Percentiles rank a stretch among this genome's conserved stretches.
Evolutionary conservation across 805 yeast species (phyloP).

Genomic region (Jamesozyma piceae): DNA sequence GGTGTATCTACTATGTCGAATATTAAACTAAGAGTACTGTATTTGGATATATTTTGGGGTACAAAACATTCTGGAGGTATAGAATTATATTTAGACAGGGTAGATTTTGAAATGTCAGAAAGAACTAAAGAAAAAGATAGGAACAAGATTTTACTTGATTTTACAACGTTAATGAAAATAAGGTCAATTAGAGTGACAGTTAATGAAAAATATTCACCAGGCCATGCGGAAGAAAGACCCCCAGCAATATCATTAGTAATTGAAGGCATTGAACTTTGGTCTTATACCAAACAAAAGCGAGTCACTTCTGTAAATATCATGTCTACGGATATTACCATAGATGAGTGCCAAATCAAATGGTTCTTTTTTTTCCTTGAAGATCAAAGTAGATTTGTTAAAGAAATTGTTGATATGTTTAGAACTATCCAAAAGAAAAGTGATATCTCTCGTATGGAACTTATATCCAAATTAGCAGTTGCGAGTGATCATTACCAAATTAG

Average conservation of each 20-base stretch:
- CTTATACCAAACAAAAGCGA: slow-evolving; percentile 12
- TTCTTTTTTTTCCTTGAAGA: slow-evolving; percentile 15
- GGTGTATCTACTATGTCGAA: slow-evolving; percentile 10
- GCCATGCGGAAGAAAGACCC: slow-evolving; percentile 13
- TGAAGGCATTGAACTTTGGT: slow-evolving; percentile 27
- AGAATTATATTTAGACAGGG: slow-evolving; percentile 14
- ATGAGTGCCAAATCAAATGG: slow-evolving; percentile 33
- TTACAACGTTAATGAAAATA: slow-evolving; percentile 11
- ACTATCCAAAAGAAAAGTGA: slow-evolving; percentile 7
- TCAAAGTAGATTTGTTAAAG: slow-evolving; percentile 5
- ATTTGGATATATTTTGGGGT: slow-evolving; percentile 20
- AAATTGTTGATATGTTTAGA: slow-evolving; percentile 7
- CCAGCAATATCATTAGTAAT: slow-evolving; percentile 21
- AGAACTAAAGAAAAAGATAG: slow-evolving; percentile 12
- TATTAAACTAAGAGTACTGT: slow-evolving; percentile 12
- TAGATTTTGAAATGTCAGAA: slow-evolving; percentile 19
- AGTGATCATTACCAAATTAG: slow-evolving; percentile 46
- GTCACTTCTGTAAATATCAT: slow-evolving; percentile 23
- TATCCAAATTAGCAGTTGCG: slow-evolving; percentile 38
- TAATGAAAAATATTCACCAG: slow-evolving; percentile 6
- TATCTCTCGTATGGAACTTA: slow-evolving; percentile 27
- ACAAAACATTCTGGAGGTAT: slow-evolving; percentile 11
- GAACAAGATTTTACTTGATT: slow-evolving; percentile 10
- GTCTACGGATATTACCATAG: slow-evolving; percentile 26
- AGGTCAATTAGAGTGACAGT: slow-evolving; percentile 17